These are phyloP conservation scores for Candida glaebosa DNA, from an alignment of 805 yeast genomes.

Conservation along the genomic window DNA sequence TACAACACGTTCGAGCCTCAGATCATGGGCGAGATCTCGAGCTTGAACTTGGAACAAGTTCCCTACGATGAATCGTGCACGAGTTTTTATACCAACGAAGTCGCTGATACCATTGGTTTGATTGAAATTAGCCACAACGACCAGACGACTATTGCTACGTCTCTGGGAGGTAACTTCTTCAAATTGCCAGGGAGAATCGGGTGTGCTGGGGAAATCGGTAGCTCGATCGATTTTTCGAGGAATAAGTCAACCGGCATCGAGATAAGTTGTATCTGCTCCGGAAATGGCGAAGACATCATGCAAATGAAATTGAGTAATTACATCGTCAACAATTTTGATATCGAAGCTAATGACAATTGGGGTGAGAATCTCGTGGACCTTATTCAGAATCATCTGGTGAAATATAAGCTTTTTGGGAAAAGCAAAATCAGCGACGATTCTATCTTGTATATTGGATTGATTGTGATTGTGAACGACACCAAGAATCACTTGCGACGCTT, in stretches of 20 bases:
- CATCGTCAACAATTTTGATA: slow-evolving; percentile 12
- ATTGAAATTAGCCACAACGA: slow-evolving; percentile 14
- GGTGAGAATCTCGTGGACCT: slow-evolving; percentile 16
- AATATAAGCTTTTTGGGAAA: slow-evolving; percentile 7
- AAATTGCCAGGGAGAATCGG: slow-evolving; percentile 50
- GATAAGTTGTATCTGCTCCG: slow-evolving; percentile 44
- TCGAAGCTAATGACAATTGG: slow-evolving; percentile 16
- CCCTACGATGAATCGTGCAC: neutral
- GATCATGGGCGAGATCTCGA: neutral
- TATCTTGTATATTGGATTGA: slow-evolving; percentile 29
- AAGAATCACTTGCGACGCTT: slow-evolving; percentile 10
- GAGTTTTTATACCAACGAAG: slow-evolving; percentile 4
- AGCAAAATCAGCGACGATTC: slow-evolving; percentile 3
- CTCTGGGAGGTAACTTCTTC: slow-evolving; percentile 55
- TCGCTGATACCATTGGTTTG: slow-evolving; percentile 47
- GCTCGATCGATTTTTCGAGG: slow-evolving; percentile 31
- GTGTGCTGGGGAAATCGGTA: slow-evolving; percentile 51
- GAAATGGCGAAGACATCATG: slow-evolving; percentile 56
- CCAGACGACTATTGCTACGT: slow-evolving; percentile 27
- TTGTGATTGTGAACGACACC: slow-evolving; percentile 18
- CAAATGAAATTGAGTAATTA: slow-evolving; percentile 38
- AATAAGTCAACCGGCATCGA: slow-evolving; percentile 14
- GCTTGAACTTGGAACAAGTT: neutral
- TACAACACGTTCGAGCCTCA: slow-evolving; percentile 5
- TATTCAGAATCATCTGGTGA: slow-evolving; percentile 10